Conservation (phyloP, 1,139 yeast genomes). For the Debaryomyces sp. region DNA sequence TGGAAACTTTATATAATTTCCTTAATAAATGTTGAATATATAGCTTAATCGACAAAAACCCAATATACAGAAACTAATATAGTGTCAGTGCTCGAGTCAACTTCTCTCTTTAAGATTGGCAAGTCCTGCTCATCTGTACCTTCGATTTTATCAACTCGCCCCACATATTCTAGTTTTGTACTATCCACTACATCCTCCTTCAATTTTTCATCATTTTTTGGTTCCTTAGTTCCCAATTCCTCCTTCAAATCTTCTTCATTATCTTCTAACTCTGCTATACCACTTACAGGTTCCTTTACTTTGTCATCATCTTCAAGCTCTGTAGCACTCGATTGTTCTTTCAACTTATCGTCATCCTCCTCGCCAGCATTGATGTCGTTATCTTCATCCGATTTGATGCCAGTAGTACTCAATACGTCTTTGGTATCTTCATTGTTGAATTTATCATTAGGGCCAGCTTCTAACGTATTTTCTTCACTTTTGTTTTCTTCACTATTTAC, state of each 20-base stretch:
- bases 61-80: slow-evolving; percentile 34
- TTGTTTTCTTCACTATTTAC: not conserved
- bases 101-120: not conserved
- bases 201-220: not conserved
- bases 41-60: slow-evolving; percentile 26
- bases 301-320: not conserved
- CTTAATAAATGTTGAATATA: slow-evolving; percentile 18
- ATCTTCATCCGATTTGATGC: not conserved
- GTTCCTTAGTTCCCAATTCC: not conserved
- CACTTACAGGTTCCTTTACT: not conserved
- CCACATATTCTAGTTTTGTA: not conserved
- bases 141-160: not conserved
- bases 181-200: not conserved
- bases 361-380: not conserved
- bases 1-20: slow-evolving; percentile 29
- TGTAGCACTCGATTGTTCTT: not conserved
- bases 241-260: not conserved
- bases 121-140: not conserved
- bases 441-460: not conserved
- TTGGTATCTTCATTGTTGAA: not conserved
- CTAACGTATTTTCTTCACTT: not conserved
- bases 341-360: not conserved
- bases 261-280: not conserved
- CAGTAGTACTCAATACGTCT: not conserved
- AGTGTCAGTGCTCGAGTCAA: not conserved